Evolutionary conservation across 2,329 filamentous ascomycete genomes (phyloP).

Genomic region (Stemphylium beticola): DNA sequence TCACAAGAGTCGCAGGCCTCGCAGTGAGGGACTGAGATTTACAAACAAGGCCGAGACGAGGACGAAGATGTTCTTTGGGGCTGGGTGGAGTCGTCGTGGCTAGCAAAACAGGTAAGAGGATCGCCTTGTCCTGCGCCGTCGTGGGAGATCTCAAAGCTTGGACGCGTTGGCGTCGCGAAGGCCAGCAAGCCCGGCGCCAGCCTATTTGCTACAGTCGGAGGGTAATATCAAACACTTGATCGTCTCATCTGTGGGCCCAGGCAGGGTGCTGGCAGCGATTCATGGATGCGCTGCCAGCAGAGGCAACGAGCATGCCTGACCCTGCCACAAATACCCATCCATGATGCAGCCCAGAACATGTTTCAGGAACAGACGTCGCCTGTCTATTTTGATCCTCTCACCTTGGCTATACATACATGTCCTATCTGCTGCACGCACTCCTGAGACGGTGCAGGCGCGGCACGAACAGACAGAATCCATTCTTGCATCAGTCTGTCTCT

Average conservation of each 20-base stretch:
- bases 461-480: too few relatives aligned
- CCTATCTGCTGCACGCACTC: too few relatives aligned
- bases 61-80: slow-evolving; percentile 5
- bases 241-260: neutral
- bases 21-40: neutral
- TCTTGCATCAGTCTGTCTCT: too few relatives aligned
- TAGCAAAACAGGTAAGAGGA: slow-evolving; percentile 18
- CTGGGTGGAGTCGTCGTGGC: slow-evolving; percentile 6
- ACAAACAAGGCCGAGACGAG: neutral
- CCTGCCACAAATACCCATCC: neutral
- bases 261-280: neutral
- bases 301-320: neutral
- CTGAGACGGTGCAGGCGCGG: too few relatives aligned
- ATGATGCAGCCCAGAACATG: neutral
- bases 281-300: neutral
- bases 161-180: slow-evolving; percentile 9
- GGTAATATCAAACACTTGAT: slow-evolving; percentile 7
- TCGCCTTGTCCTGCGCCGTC: slow-evolving; percentile 11
- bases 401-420: too few relatives aligned
- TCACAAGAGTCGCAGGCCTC: neutral
- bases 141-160: slow-evolving; percentile 9
- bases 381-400: too few relatives aligned
- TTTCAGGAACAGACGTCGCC: neutral
- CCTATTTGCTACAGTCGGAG: slow-evolving; percentile 1
- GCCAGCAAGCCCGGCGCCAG: slow-evolving; percentile 5